Base-by-base conservation (phyloP, 352 stramenopile species). In the Globisporangium nunn region DNA sequence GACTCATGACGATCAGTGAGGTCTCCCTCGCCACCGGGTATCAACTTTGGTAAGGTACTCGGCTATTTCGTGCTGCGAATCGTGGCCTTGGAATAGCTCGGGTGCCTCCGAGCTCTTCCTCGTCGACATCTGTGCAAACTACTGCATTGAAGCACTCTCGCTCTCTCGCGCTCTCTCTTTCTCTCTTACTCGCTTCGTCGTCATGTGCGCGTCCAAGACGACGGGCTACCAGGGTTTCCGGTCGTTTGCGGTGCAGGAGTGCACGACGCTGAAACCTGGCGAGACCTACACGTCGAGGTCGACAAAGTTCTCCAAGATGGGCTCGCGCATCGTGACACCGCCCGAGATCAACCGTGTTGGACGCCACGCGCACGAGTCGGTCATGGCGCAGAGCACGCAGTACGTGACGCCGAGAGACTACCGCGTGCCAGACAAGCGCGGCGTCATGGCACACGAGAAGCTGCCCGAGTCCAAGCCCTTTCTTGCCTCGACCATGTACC, bases 281-380 rank as follows among this genome's bases (percentile, higher is more conserved):
- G 77, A 93, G 62, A 76, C 68, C 5, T 83, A 86, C 41, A 71
- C 80, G 56, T 69, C 75, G 39, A 77, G 81, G 6, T 69, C 71
- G 7, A 88, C 68, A 63, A 93, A 91, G 66, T 94, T 91, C 58
- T 89, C 79, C 17, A 70, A 72, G 23, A 91, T 91, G 72, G 78
- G 73, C 15, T 84, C 72, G n/a, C 66, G 61, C 51, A 92, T 90
- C 59, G 73, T 91, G 41, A 76, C 71, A 30, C 65, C 73, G 1
- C 64, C 72, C 15, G 71, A 70, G 43, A 72, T 78, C 49, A 91
- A 91, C 45, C 75, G 78, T 18, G 65, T 88, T 17, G 81, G 73
- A 0, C 67, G 65, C 2, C 61, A 81, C 55, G 56, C 72, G 30
- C 81, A 81, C 54, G 75, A 87, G 54, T 87, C 78, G 8, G 63